Evolutionary conservation across 2,329 filamentous ascomycete species (phyloP).

Genomic region (Diaporthe batatas): DNA sequence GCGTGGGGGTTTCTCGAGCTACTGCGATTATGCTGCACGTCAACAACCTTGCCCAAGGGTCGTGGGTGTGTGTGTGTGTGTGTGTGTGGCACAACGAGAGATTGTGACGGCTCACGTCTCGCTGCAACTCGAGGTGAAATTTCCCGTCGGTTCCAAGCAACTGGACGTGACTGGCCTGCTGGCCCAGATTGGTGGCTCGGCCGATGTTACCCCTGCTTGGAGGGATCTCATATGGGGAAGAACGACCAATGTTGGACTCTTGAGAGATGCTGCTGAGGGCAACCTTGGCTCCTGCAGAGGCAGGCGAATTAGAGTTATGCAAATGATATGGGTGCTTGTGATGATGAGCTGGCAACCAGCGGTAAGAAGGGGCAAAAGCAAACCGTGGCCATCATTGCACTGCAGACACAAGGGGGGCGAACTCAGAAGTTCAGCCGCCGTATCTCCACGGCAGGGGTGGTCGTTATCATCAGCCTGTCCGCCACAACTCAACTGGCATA

Average conservation of each 20-base stretch:
- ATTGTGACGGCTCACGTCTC: background rate
- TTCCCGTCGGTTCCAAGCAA: constrained; percentile 1
- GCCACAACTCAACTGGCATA: no score
- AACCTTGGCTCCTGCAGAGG: no score
- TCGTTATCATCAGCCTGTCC: no score
- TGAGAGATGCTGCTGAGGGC: background rate
- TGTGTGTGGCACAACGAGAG: background rate
- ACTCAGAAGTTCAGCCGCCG: no score
- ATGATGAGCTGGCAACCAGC: background rate
- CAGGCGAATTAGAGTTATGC: background rate
- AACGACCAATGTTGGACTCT: background rate
- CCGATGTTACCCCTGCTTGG: background rate
- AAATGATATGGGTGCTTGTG: background rate
- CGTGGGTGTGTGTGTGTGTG: background rate
- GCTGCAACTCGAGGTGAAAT: background rate
- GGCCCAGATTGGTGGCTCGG: background rate
- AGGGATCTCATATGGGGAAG: background rate
- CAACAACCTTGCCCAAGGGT: constrained; percentile 17
- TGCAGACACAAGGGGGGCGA: no score
- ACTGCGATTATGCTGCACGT: constrained; percentile 17
- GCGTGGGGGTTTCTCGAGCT: constrained; percentile 19
- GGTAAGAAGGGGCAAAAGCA: background rate
- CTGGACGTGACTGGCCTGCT: no score
- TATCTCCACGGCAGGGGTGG: no score
- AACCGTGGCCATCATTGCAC: no score